A percentile compares a stretch with the other conserved stretches of the same genome.
Conservation (phyloP, 2,329 filamentous ascomycete genomes). For the Pezicula radicicola region DNA sequence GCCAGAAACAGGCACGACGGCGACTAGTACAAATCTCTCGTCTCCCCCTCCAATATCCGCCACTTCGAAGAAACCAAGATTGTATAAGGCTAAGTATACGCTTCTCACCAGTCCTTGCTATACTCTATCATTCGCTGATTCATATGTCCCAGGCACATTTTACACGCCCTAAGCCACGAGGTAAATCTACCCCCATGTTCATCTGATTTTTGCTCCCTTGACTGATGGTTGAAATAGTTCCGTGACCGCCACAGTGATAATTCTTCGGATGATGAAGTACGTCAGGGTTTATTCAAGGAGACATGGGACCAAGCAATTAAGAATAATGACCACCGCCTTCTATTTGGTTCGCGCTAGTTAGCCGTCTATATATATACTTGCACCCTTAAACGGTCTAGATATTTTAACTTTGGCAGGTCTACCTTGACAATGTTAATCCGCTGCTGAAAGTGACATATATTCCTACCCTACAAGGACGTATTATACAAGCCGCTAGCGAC, state of each 20-base stretch:
- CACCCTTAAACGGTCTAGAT: constrained; percentile 61
- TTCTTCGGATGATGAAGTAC: constrained; percentile 30
- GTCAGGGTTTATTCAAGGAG: constrained; percentile 35
- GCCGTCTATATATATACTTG: constrained; percentile 39
- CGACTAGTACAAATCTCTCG: too few species aligned
- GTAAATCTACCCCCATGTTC: constrained; percentile 24
- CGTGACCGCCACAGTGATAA: constrained; percentile 27
- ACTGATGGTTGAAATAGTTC: constrained; percentile 21
- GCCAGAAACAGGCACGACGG: constrained; percentile 12
- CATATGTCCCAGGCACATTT: constrained; percentile 37
- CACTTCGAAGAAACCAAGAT: constrained; percentile 20
- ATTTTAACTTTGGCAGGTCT: constrained; percentile 72
- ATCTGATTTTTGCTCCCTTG: neutral
- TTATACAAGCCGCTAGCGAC: constrained; percentile 60
- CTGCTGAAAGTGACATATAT: constrained; percentile 71
- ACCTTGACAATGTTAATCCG: constrained; percentile 72
- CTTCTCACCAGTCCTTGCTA: constrained; percentile 1
- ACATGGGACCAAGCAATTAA: constrained; percentile 41
- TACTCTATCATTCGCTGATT: constrained; percentile 18
- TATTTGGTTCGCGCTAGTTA: constrained; percentile 45
- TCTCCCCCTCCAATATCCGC: too few species aligned
- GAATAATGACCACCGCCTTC: constrained; percentile 40
- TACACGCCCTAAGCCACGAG: constrained; percentile 40
- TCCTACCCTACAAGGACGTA: constrained; percentile 62
- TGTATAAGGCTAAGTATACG: constrained; percentile 29